Percentiles rank a stretch among this genome's conserved stretches.
These are phyloP conservation scores for Barnettozyma wickerhamii DNA, from an alignment of 805 yeast species.

Conservation along the genomic window DNA sequence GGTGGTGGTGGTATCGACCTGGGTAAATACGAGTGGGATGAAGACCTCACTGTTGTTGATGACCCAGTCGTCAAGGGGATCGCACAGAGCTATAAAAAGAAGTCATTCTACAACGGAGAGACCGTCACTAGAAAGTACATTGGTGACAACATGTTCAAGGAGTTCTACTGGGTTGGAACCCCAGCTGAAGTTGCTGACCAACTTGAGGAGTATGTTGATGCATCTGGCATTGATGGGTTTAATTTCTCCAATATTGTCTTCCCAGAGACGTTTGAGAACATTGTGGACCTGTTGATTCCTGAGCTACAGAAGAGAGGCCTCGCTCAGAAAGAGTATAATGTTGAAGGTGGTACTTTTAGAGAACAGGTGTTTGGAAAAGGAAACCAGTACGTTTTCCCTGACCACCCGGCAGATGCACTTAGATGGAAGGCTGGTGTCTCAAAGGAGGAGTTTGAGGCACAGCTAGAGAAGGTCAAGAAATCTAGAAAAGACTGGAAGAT, in stretches of 20 bases:
- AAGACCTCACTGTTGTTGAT: constrained; percentile 33
- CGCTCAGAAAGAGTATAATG: constrained; percentile 28
- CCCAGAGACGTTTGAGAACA: constrained; percentile 37
- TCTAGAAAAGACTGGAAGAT: constrained; percentile 11
- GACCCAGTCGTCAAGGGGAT: constrained; percentile 31
- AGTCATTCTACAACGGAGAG: constrained; percentile 18
- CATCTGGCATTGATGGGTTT: constrained; percentile 39
- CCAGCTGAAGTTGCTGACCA: constrained; percentile 37
- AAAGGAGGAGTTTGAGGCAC: constrained; percentile 28
- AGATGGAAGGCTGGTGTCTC: constrained; percentile 26
- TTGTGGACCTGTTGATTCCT: constrained; percentile 35
- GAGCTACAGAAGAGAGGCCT: constrained; percentile 34
- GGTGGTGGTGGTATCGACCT: constrained; percentile 44
- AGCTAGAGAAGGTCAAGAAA: constrained; percentile 11
- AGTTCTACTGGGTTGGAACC: constrained; percentile 29
- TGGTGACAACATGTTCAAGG: constrained; percentile 21
- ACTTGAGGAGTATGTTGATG: constrained; percentile 37
- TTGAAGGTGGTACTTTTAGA: constrained; percentile 32
- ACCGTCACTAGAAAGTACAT: constrained; percentile 28
- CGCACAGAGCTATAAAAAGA: constrained; percentile 24
- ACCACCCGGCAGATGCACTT: constrained; percentile 21
- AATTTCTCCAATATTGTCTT: constrained; percentile 34
- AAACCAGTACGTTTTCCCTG: constrained; percentile 19
- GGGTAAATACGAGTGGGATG: constrained; percentile 40
- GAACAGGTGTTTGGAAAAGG: constrained; percentile 28